Evolutionary conservation across 495 filamentous ascomycete species (phyloP), one percentile per base, ranked within the genome.

Genomic region (Astrothelium subdiscretum): DNA sequence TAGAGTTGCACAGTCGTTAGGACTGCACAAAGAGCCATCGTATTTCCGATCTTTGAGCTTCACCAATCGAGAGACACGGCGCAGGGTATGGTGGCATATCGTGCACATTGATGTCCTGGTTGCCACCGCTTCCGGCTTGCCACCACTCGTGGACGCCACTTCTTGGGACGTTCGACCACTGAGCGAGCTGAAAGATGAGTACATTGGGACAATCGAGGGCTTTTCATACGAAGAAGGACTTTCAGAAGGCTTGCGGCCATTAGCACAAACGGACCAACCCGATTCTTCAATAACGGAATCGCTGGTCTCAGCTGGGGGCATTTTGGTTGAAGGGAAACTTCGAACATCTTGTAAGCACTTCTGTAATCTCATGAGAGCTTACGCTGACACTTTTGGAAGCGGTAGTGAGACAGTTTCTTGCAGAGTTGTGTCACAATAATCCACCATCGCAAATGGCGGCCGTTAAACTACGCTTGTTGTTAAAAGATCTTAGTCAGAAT

Each of bases 1-100:
- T 20, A 38, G 65, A 35, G 60, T 67, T 26, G 63, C 63, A 13
- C 58, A 66, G 11, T 40, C 40, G n/a, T 58, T 67, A 29, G 65
- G 65, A 35, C 59, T 67, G 29, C 64, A 67, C 51, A 62, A 61
- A 29, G 65, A 67, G 20, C 64, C 64, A n/a, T 24, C 43, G 24
- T 18, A 26, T 29, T 67, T 62, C 43, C 58, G 57, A 26, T n/a
- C 42, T 57, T 29, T 48, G 3, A 22, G 20, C 38, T 31, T 31
- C 8, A 58, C 31, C 48, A 62, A 48, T 32, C 22, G 10, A n/a
- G 60, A 67, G 24, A 57, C 57, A 11, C 32, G 65, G 10, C 63
- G 65, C 22, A 35, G 61, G 40, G 63, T 67, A 26, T 67, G 65
- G 65, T 65, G 60, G 31, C 65, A 67, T 15, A 44, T 67, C 18